A percentile compares a stretch with the other conserved stretches of the same genome.
phyloP scores from a whole-genome alignment of 768 basidiomycete genomes.

The Mycena rosella region DNA sequence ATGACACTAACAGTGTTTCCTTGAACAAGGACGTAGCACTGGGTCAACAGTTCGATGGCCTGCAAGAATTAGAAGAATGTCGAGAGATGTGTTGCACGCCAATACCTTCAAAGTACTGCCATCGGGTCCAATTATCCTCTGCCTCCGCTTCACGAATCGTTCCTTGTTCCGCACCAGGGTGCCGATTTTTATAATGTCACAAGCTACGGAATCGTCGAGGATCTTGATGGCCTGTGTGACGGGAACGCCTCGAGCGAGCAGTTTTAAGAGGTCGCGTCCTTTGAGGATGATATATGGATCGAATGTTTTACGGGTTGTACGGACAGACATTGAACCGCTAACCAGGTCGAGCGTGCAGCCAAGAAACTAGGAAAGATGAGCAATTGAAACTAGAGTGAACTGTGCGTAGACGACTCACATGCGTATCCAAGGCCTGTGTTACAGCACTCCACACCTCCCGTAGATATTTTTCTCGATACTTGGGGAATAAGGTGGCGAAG shows the following conservation, averaged over 20 bases:
- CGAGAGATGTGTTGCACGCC: not conserved
- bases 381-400: constrained; percentile 5
- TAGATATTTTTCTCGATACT: constrained; percentile 97
- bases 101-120: constrained; percentile 96
- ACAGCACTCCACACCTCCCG: constrained; percentile 95
- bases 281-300: constrained; percentile 98
- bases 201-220: constrained; percentile 89
- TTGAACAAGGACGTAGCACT: constrained; percentile 98
- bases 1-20: constrained; percentile 98
- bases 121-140: constrained; percentile 97
- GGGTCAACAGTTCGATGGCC: constrained; percentile 97
- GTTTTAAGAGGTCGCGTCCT: constrained; percentile 95
- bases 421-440: constrained; percentile 83
- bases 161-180: constrained; percentile 95
- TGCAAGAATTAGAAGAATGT: constrained; percentile 46
- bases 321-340: constrained; percentile 97
- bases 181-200: constrained; percentile 99
- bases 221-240: constrained; percentile 90
- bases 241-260: constrained; percentile 92
- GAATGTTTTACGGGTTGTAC: constrained; percentile 96
- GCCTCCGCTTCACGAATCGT: constrained; percentile 94
- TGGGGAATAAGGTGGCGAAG: constrained; percentile 98
- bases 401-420: constrained; percentile 62
- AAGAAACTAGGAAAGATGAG: constrained; percentile 70
- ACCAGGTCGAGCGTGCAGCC: constrained; percentile 94